Evolutionary conservation across 2,329 filamentous ascomycete genomes (phyloP), one percentile per base, ranked within the genome.

Genomic region (Pseudogymnoascus sp.): DNA sequence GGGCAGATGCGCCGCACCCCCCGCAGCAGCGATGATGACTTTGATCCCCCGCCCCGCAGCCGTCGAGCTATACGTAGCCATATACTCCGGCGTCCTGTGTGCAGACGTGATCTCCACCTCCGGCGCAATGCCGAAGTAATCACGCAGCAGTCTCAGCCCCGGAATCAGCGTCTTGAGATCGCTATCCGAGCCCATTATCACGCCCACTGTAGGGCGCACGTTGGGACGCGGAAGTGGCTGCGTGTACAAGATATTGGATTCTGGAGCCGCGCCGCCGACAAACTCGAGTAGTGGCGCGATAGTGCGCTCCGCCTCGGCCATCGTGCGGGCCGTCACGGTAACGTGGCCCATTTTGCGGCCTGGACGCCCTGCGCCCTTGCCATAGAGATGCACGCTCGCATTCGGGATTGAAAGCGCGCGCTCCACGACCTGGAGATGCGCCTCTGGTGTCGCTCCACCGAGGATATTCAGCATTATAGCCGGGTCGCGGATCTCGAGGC

Each of bases 291-390:
- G 81, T 2, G 85, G 85, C 59, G 88, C 84, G 37, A 88, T 83
- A 11, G 86, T 81, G 13, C 81, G 78, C 71, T 89, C 84, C n/a
- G 88, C 85, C 68, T 86, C 81, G 37, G 82, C 77, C 71, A 92
- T 84, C 0, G 83, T 85, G 10, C 82, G 79, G 1, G 85, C 86
- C 1, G 89, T 89, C 37, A 96, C 77, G 0, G 92, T 97, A 67
- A 99, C 84, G 73, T 99, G 94, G 9, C 93, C 93, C 77, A 97
- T 97, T 75, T 97, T 99, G 50, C 94, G 87, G 35, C 90, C 88
- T 4, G 90, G 90, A 68, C 92, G 90, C 47, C 47, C 29, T 26
- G 92, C 89, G 54, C 84, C 84, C 76, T 97, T 97, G 70, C 92
- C 92, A 76, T 99, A 99, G 54, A 97, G 84, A 70, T 99, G 93